Base-by-base conservation (phyloP, 352 stramenopile genomes). In the Phytophthora fragariae region DNA sequence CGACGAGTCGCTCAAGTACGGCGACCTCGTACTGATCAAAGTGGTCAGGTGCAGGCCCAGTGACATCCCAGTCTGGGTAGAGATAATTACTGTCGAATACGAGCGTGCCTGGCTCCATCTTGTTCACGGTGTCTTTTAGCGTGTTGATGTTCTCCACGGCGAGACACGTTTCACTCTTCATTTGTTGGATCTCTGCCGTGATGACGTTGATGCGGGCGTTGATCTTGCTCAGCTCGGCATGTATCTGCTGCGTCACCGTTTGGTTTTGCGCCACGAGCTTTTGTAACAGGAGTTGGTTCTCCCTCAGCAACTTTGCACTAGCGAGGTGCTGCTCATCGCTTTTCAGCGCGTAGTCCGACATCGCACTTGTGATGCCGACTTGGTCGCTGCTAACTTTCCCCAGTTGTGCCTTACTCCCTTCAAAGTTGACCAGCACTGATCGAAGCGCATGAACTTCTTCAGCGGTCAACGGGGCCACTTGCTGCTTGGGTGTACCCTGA, bases 281-380 rank as follows among this genome's bases (percentile, higher is more conserved):
- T 24, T 63, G 54, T 15, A 70, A 12, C 33, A 64, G n/a, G 2
- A 44, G 0, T 46, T 70, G 54, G 27, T 70, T 64, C 24, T 64
- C 63, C 27, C 47, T 44, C 33, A 64, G n/a, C 5, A 70, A n/a
- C 6, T 64, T 15, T 11, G 55, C 33, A 33, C 44, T 64, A 12
- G 55, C 44, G 0, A 65, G 21, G 8, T 70, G 55, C 14, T 70
- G n/a, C 1, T 70, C 55, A 5, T 65, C 55, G 9, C 64, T 64
- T 55, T 64, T 70, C 3, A 59, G 47, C 27, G 64, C 64, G 17
- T 70, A 60, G 17, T 70, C 46, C 8, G 54, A 29, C 29, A 70
- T 54, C 2, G 7, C 64, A 47, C 33, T 60, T 10, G 57, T 55
- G 44, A 64, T 59, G 10, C 64, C 44, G 1, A 59, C 64, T 50